These are phyloP conservation scores for Hygrocybe punicea DNA, from an alignment of 768 basidiomycete genomes.

Conservation along the genomic window DNA sequence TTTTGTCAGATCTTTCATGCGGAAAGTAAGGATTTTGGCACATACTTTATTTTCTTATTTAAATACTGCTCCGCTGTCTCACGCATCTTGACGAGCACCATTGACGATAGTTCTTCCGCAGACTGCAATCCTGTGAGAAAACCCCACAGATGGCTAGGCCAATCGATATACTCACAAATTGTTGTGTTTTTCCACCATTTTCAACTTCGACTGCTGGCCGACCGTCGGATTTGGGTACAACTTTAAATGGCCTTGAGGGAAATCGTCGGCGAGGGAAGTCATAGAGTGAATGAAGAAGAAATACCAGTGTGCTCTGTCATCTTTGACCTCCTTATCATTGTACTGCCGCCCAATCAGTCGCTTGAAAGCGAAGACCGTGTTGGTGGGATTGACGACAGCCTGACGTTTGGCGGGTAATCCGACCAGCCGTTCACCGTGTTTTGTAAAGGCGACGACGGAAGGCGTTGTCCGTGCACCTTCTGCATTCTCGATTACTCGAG, in stretches of 20 bases:
- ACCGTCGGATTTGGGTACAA: slow-evolving; percentile 68
- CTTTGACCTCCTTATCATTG: slow-evolving; percentile 89
- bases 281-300: not conserved
- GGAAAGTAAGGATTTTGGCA: slow-evolving; percentile 18
- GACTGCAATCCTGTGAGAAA: slow-evolving; percentile 47
- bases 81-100: slow-evolving; percentile 90
- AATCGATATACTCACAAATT: slow-evolving; percentile 59
- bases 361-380: slow-evolving; percentile 94
- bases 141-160: slow-evolving; percentile 2
- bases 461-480: slow-evolving; percentile 98
- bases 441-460: slow-evolving; percentile 97
- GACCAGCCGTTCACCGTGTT: slow-evolving; percentile 94
- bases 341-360: slow-evolving; percentile 93
- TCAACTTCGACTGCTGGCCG: slow-evolving; percentile 83
- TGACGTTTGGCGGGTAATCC: slow-evolving; percentile 97
- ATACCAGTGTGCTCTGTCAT: slow-evolving; percentile 83
- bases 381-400: slow-evolving; percentile 90
- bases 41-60: slow-evolving; percentile 92
- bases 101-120: slow-evolving; percentile 80
- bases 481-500: slow-evolving; percentile 94
- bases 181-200: slow-evolving; percentile 77
- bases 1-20: slow-evolving; percentile 5
- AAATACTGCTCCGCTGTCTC: slow-evolving; percentile 93
- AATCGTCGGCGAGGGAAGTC: not conserved
- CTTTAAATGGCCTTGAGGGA: slow-evolving; percentile 67